Percentiles rank a stretch among this genome's conserved stretches.
Evolutionary conservation across 768 basidiomycete species (phyloP).

Genomic region (Scleroderma bovista): DNA sequence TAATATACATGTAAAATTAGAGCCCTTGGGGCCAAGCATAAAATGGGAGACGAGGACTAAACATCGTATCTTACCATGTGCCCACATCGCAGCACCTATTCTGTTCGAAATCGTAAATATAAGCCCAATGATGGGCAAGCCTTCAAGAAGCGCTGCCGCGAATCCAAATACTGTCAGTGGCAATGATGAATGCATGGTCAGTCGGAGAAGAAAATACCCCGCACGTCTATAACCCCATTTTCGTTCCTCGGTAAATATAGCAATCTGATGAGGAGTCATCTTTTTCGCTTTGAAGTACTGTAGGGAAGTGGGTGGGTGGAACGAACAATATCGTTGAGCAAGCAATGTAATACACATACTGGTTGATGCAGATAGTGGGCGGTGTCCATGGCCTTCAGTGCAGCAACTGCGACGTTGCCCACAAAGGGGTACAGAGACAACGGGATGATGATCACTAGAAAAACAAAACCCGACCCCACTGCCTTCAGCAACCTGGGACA

Average conservation of each 20-base stretch:
- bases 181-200: neutral
- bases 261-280: constrained; percentile 66
- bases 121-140: constrained; percentile 75
- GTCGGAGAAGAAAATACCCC: constrained; percentile 9
- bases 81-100: constrained; percentile 94
- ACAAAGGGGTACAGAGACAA: constrained; percentile 65
- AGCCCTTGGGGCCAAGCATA: too few relatives aligned
- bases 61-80: constrained; percentile 46
- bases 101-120: constrained; percentile 82
- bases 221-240: constrained; percentile 83
- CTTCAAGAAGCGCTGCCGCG: constrained; percentile 73
- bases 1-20: neutral
- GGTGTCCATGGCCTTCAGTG: constrained; percentile 62
- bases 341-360: constrained; percentile 33
- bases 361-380: constrained; percentile 63
- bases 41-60: too few relatives aligned
- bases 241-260: constrained; percentile 80
- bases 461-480: neutral
- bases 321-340: neutral
- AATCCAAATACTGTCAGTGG: constrained; percentile 71
- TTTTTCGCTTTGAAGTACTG: constrained; percentile 84
- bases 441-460: constrained; percentile 53
- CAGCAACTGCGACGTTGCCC: constrained; percentile 56
- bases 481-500: too few relatives aligned
- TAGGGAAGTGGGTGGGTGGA: neutral